Conservation (phyloP, 2,329 filamentous ascomycete species). For the Fusarium pininemorale region DNA sequence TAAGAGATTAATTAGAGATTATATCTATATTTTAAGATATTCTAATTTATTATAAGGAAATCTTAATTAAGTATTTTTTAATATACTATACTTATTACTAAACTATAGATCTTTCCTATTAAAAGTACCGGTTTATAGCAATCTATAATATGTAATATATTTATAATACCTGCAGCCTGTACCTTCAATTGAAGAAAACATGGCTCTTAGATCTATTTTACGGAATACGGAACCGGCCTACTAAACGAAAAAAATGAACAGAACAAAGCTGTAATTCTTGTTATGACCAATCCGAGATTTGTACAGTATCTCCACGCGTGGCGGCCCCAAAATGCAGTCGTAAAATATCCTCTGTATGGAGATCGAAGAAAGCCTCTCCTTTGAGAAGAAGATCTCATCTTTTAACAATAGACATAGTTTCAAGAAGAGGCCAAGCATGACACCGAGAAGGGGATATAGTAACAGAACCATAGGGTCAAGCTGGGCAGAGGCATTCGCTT, state of each 20-base stretch:
- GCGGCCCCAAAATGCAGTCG: not conserved
- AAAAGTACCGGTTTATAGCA: no score
- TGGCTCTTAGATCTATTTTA: not conserved
- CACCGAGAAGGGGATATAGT: not conserved
- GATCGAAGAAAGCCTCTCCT: not conserved
- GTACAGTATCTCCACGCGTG: not conserved
- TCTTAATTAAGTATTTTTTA: no score
- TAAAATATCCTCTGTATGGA: not conserved
- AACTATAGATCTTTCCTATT: no score
- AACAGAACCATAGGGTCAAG: not conserved
- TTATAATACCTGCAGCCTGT: no score
- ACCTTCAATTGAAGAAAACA: not conserved
- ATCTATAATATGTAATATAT: no score
- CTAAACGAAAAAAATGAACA: not conserved
- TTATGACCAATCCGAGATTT: not conserved
- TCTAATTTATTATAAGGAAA: no score
- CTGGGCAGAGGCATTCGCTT: not conserved
- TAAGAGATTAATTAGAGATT: no score
- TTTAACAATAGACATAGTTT: not conserved
- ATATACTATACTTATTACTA: no score
- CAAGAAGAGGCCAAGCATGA: not conserved
- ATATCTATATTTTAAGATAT: no score
- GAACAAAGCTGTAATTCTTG: not conserved
- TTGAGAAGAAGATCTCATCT: rapidly evolving
- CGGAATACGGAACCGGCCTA: not conserved